These are phyloP conservation scores for Cyberlindnera mycetangii DNA, from an alignment of 805 yeast genomes.

Conservation along the genomic window DNA sequence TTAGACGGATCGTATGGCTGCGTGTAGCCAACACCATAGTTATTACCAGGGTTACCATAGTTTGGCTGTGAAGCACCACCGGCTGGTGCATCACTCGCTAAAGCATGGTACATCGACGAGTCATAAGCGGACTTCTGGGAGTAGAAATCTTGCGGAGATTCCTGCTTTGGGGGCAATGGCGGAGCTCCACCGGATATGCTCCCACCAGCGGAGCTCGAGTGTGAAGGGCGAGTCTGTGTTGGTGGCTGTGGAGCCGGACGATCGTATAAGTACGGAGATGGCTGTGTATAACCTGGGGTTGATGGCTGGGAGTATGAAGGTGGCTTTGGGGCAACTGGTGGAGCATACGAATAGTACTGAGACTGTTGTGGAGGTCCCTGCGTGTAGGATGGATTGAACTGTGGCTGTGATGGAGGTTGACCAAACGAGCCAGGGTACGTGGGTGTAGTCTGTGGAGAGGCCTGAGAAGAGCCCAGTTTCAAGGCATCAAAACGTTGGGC, in stretches of 20 bases:
- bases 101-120: constrained; percentile 33
- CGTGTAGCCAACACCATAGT: constrained; percentile 12
- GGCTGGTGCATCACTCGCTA: neutral
- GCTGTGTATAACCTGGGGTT: neutral
- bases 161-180: constrained; percentile 23
- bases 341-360: constrained; percentile 7
- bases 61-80: neutral
- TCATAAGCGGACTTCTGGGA: constrained; percentile 50
- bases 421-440: neutral
- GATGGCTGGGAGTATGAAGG: constrained; percentile 10
- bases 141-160: constrained; percentile 33
- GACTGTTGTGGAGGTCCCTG: neutral
- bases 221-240: constrained; percentile 2
- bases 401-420: constrained; percentile 11
- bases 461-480: constrained; percentile 15
- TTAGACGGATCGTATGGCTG: constrained; percentile 28
- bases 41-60: neutral
- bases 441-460: constrained; percentile 6
- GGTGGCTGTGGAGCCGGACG: constrained; percentile 6
- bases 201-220: constrained; percentile 1
- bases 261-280: constrained; percentile 7
- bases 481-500: constrained; percentile 10
- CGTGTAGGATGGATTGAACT: neutral
- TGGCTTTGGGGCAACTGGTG: constrained; percentile 15
- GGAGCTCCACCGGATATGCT: constrained; percentile 6